Conservation (phyloP, 2,329 filamentous ascomycete species). For the Polychaeton citri region DNA sequence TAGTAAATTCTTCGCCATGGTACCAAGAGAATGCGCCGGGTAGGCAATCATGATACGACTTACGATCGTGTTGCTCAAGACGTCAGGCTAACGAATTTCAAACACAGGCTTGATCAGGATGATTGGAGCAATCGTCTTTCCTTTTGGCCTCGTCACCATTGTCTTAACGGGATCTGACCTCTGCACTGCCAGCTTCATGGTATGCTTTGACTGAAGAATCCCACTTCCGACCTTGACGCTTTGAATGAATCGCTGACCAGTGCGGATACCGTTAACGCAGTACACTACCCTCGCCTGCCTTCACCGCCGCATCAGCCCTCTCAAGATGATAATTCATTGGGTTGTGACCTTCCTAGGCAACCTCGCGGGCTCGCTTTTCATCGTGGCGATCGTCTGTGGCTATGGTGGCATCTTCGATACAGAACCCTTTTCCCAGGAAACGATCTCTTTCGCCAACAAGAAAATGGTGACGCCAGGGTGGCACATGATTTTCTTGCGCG, state of each 20-base stretch:
- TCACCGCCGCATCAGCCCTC: constrained; percentile 8
- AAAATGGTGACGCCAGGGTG: constrained; percentile 37
- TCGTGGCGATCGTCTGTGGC: constrained; percentile 16
- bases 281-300: constrained; percentile 12
- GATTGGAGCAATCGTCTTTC: constrained; percentile 17
- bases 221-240: too few species aligned
- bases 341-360: constrained; percentile 15
- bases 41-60: background rate
- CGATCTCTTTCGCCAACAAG: constrained; percentile 32
- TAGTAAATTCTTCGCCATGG: constrained; percentile 15
- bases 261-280: too few species aligned
- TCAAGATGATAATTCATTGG: constrained; percentile 10
- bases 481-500: constrained; percentile 41
- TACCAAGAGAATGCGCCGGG: constrained; percentile 18
- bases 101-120: constrained; percentile 14
- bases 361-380: constrained; percentile 15
- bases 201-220: too few species aligned
- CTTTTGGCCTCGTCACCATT: constrained; percentile 15
- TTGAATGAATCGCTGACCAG: constrained; percentile 1
- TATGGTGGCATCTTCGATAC: constrained; percentile 20
- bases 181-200: constrained; percentile 16
- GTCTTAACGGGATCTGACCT: constrained; percentile 20
- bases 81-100: background rate
- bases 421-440: constrained; percentile 29
- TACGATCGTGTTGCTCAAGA: background rate